phyloP scores from a whole-genome alignment of 768 basidiomycete genomes.

The Amanita polypyramis region DNA sequence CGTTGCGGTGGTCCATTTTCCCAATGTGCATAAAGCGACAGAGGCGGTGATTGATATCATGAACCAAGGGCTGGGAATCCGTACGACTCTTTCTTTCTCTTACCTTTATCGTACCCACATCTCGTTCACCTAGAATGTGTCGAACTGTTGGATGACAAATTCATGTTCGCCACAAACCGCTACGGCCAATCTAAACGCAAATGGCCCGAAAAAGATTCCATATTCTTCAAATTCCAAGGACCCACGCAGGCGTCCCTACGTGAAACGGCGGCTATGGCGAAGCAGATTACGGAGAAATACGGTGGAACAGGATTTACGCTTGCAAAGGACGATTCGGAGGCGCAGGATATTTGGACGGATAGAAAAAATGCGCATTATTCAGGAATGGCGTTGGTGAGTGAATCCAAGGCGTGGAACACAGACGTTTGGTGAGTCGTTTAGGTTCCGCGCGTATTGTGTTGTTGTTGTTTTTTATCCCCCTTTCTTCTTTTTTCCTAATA shows the following conservation, averaged over 20 bases:
- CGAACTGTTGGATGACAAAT: constrained; percentile 67
- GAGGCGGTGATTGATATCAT: constrained; percentile 66
- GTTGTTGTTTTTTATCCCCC: too few species aligned
- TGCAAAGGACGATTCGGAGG: constrained; percentile 54
- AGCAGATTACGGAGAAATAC: constrained; percentile 47
- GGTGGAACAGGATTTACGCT: constrained; percentile 61
- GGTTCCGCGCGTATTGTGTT: too few species aligned
- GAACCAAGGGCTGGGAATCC: constrained; percentile 65
- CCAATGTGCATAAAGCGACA: constrained; percentile 62
- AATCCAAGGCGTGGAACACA: constrained; percentile 53
- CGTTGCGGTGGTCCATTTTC: constrained; percentile 77
- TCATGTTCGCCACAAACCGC: constrained; percentile 54
- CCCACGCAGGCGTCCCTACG: constrained; percentile 45
- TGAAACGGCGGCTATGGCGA: constrained; percentile 51
- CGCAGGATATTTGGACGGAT: constrained; percentile 63
- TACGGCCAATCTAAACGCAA: constrained; percentile 41
- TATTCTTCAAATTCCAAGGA: constrained; percentile 88
- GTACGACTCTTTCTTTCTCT: constrained; percentile 30
- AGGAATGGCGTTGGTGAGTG: constrained; percentile 45
- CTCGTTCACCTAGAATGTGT: constrained; percentile 51
- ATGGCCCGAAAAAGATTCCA: constrained; percentile 55
- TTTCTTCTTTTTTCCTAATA: too few species aligned
- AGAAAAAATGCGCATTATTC: constrained; percentile 57
- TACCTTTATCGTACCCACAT: not conserved
- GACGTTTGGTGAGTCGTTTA: constrained; percentile 57